phyloP scores from a whole-genome alignment of 2,329 filamentous ascomycete genomes.

The Exophiala oligosperma region DNA sequence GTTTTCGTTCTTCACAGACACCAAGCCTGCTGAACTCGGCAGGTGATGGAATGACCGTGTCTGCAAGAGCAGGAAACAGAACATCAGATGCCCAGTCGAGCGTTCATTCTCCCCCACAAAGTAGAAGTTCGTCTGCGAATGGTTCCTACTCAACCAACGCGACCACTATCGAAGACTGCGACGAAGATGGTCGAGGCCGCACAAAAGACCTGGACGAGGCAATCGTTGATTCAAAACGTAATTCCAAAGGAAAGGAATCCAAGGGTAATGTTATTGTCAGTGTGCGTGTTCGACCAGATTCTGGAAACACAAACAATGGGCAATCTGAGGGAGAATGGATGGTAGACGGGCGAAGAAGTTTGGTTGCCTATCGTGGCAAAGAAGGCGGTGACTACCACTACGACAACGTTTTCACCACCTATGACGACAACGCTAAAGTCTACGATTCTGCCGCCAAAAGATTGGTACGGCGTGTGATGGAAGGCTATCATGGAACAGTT shows the following conservation, averaged over 20 bases:
- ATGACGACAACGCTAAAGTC: constrained; percentile 91
- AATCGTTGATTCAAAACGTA: constrained; percentile 33
- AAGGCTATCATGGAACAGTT: constrained; percentile 96
- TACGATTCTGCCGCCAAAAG: constrained; percentile 95
- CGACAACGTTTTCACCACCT: constrained; percentile 93
- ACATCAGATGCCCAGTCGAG: constrained; percentile 75
- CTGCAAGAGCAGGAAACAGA: constrained; percentile 59
- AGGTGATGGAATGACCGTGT: constrained; percentile 73
- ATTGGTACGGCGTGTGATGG: constrained; percentile 94
- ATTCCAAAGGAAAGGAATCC: constrained; percentile 59
- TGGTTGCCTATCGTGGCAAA: constrained; percentile 81
- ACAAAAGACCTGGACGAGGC: constrained; percentile 33
- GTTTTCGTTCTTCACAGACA: constrained; percentile 53
- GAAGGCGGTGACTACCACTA: constrained; percentile 93
- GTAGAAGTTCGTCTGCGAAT: constrained; percentile 86
- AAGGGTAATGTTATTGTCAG: constrained; percentile 97
- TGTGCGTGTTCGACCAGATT: constrained; percentile 86
- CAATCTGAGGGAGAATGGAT: constrained; percentile 82
- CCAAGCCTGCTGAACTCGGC: constrained; percentile 78
- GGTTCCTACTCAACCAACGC: constrained; percentile 89
- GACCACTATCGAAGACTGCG: constrained; percentile 80
- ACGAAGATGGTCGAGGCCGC: constrained; percentile 51
- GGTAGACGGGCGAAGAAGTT: constrained; percentile 78
- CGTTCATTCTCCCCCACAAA: constrained; percentile 79
- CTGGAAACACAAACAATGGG: constrained; percentile 60